These are phyloP conservation scores for Didymella glomerata DNA, from an alignment of 2,329 filamentous ascomycete species.

Conservation along the genomic window DNA sequence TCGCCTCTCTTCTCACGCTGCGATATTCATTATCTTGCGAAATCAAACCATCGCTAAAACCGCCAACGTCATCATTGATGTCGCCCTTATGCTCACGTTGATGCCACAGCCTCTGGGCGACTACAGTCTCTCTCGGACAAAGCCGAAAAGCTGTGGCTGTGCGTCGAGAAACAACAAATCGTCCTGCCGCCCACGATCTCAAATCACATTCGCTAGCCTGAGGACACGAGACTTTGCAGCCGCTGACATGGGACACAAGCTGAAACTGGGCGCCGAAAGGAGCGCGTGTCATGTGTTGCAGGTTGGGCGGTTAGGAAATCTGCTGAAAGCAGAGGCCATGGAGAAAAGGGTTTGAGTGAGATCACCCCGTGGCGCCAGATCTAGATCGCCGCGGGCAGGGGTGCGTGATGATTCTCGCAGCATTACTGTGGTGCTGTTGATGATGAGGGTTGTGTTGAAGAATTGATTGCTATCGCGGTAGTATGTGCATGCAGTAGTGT, in stretches of 20 bases:
- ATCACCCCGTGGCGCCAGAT: slow-evolving; percentile 25
- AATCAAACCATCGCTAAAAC: too few relatives aligned
- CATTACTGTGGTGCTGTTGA: slow-evolving; percentile 5
- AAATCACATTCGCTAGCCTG: slow-evolving; percentile 14
- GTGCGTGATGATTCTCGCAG: slow-evolving; percentile 13
- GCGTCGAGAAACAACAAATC: slow-evolving; percentile 15
- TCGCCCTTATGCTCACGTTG: background rate
- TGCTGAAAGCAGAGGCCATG: slow-evolving; percentile 19
- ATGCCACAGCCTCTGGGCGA: background rate
- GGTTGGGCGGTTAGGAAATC: slow-evolving; percentile 20
- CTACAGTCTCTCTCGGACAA: slow-evolving; percentile 5
- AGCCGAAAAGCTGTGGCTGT: slow-evolving; percentile 24
- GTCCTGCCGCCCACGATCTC: background rate
- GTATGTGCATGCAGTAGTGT: slow-evolving; percentile 4
- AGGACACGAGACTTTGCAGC: slow-evolving; percentile 23
- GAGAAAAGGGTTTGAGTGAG: slow-evolving; percentile 15
- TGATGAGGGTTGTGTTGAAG: slow-evolving; percentile 14
- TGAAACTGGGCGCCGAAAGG: slow-evolving; percentile 22
- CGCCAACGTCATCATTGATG: background rate
- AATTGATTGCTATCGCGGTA: slow-evolving; percentile 4
- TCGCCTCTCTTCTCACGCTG: background rate
- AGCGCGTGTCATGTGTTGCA: slow-evolving; percentile 22
- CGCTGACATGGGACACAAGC: slow-evolving; percentile 29
- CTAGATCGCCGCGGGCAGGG: slow-evolving; percentile 25
- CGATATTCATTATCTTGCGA: background rate